Conservation (phyloP, 2,329 filamentous ascomycete genomes). For the Calonectria leucothoes region DNA sequence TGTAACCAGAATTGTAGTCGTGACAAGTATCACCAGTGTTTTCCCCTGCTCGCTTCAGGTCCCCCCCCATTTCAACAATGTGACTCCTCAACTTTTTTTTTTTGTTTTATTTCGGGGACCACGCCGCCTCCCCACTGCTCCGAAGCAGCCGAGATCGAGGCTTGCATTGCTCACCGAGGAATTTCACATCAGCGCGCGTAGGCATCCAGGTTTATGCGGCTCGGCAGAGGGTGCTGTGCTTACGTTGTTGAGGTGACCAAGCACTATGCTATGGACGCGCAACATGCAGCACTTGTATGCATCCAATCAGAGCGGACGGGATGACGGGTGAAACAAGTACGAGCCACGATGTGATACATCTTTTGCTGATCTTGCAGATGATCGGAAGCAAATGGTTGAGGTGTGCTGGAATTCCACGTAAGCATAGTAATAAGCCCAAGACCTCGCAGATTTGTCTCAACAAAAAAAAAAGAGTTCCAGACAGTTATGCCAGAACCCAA, state of each 20-base stretch:
- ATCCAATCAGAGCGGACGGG: not conserved
- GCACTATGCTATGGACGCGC: not conserved
- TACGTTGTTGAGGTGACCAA: not conserved
- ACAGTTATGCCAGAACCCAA: not conserved
- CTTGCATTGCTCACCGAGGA: not conserved
- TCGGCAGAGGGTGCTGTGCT: not conserved
- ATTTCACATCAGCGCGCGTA: not conserved
- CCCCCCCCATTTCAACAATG: not conserved
- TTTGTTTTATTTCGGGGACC: not conserved
- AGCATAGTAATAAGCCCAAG: conserved; percentile 6
- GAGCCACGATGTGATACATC: not conserved
- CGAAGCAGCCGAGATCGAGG: not conserved
- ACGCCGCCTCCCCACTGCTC: not conserved
- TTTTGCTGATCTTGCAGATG: not conserved
- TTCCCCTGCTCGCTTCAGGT: not conserved
- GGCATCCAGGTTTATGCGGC: not conserved
- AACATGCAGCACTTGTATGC: not conserved
- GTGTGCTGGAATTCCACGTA: not conserved
- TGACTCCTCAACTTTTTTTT: not conserved
- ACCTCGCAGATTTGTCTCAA: conserved; percentile 4
- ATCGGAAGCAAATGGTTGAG: not conserved
- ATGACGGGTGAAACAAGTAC: not conserved
- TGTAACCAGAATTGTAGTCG: not conserved
- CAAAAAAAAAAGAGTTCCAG: not conserved
- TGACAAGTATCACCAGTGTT: not conserved